Conservation (phyloP, 75 land plant species). For the Picea glauca region DNA sequence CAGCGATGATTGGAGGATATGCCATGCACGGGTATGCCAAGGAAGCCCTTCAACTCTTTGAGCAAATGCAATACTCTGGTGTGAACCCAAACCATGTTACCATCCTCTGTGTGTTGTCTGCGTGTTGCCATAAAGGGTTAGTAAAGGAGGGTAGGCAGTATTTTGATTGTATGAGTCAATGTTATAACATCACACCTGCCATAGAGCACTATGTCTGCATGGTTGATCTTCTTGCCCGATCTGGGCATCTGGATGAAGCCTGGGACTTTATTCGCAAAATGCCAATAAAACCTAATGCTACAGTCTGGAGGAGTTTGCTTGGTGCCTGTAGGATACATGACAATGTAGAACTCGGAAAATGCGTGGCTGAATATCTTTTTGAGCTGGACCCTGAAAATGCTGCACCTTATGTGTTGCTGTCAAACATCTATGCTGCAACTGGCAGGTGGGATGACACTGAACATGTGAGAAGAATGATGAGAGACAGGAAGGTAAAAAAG, state of each 20-base stretch:
- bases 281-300: slow-evolving; percentile 14
- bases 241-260: slow-evolving; percentile 8
- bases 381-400: slow-evolving; percentile 8
- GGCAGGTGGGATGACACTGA: slow-evolving; percentile 39
- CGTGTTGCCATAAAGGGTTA: slow-evolving; percentile 10
- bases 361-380: slow-evolving; percentile 5
- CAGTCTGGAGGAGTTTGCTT: slow-evolving; percentile 9
- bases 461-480: slow-evolving; percentile 33
- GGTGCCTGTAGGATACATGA: slow-evolving; percentile 9
- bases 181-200: slow-evolving; percentile 4
- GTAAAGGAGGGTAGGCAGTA: neutral
- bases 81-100: slow-evolving; percentile 9
- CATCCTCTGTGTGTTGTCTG: slow-evolving; percentile 5
- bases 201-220: slow-evolving; percentile 15
- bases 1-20: slow-evolving; percentile 7
- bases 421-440: slow-evolving; percentile 55
- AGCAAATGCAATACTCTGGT: neutral
- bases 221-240: slow-evolving; percentile 13
- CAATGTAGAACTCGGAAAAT: slow-evolving; percentile 5
- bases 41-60: slow-evolving; percentile 9
- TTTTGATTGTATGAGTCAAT: neutral
- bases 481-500: slow-evolving; percentile 24
- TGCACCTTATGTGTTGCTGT: slow-evolving; percentile 23
- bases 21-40: slow-evolving; percentile 7
- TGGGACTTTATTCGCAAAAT: slow-evolving; percentile 1